Conservation (phyloP, 116 monocot species). For the Cymodocea nodosa region DNA sequence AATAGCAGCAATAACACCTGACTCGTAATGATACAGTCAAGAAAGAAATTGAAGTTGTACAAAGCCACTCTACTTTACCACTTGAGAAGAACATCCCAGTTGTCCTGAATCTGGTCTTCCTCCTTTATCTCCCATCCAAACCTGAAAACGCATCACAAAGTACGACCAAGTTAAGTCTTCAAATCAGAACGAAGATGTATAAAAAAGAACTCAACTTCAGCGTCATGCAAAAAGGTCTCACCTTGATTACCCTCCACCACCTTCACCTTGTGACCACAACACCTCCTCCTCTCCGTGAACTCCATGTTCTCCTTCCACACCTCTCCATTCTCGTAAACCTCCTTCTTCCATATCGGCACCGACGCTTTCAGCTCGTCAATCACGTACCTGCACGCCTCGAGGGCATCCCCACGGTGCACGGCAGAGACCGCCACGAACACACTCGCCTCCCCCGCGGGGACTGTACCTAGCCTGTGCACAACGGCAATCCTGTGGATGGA, state of each 20-base stretch:
- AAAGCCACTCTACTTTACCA: too few species aligned
- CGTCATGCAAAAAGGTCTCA: too few species aligned
- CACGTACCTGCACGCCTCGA: conserved; percentile 76
- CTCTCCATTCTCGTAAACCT: conserved; percentile 85
- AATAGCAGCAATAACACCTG: background rate
- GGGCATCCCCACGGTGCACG: conserved; percentile 62
- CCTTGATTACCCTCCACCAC: background rate
- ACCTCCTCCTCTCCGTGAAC: conserved; percentile 27
- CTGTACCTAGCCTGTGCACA: conserved; percentile 70
- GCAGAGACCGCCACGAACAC: conserved; percentile 78
- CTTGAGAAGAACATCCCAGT: too few species aligned
- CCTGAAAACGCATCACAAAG: too few species aligned
- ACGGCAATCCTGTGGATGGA: conserved; percentile 44
- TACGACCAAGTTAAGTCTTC: too few species aligned
- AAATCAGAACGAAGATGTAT: too few species aligned
- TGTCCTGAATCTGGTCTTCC: too few species aligned
- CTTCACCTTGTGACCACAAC: conserved; percentile 17
- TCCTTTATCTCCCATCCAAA: too few species aligned
- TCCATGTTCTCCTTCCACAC: conserved; percentile 95
- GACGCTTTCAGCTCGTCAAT: conserved; percentile 90
- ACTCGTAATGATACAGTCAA: background rate
- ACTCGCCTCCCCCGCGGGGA: conserved; percentile 75
- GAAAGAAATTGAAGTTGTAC: too few species aligned
- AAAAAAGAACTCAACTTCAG: too few species aligned
- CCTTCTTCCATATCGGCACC: conserved; percentile 99